Percentiles rank a stretch among this genome's conserved stretches.
Conservation (phyloP, 768 basidiomycete species). For the Suillus subluteus region DNA sequence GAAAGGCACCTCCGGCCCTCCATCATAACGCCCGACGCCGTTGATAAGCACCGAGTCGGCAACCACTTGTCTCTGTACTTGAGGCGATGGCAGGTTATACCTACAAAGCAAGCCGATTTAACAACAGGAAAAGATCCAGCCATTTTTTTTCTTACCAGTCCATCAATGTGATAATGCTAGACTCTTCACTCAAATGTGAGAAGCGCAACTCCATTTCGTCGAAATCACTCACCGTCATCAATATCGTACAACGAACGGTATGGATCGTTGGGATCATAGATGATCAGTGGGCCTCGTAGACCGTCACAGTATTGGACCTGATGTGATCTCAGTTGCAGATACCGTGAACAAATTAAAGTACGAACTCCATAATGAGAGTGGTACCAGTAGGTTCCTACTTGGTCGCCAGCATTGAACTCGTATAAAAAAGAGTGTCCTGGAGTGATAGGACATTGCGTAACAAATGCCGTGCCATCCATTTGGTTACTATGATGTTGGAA, state of each 20-base stretch:
- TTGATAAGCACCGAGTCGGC: conserved; percentile 33
- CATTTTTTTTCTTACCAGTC: not conserved
- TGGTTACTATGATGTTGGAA: not conserved
- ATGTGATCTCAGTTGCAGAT: not conserved
- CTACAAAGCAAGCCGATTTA: not conserved
- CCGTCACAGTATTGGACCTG: conserved; percentile 57
- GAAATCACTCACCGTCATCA: not conserved
- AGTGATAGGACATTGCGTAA: not conserved
- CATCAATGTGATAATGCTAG: not conserved
- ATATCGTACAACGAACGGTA: not conserved
- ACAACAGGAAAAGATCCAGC: not conserved
- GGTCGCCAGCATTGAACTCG: not conserved
- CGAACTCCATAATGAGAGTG: conserved; percentile 3
- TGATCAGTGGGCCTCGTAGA: conserved; percentile 50
- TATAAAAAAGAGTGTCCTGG: not conserved
- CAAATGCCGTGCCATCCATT: not conserved
- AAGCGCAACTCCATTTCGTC: not conserved
- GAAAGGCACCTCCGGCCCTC: conserved; percentile 36
- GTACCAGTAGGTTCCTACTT: not conserved
- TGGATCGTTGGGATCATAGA: conserved; percentile 40
- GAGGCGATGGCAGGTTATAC: not conserved
- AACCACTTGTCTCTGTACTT: not conserved
- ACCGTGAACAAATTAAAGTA: not conserved
- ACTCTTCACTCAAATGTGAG: not conserved
- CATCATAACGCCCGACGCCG: conserved; percentile 39